Conservation (phyloP, 352 stramenopile genomes). For the Phytophthora hybrid region DNA sequence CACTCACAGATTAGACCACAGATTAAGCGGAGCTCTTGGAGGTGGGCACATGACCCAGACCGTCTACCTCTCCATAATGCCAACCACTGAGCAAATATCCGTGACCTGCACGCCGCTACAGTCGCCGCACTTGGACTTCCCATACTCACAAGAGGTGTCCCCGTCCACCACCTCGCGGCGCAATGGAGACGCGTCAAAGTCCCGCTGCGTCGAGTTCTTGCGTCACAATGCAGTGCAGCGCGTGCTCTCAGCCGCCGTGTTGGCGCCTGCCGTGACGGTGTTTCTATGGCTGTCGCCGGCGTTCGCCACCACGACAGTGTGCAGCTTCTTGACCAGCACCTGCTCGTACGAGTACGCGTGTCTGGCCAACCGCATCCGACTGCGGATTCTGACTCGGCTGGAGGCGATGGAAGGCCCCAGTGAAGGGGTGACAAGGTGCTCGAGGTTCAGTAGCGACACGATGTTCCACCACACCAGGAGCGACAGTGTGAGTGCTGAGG, state of each 20-base stretch:
- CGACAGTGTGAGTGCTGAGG: conserved; percentile 6
- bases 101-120: background rate
- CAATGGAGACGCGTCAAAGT: background rate
- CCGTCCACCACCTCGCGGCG: conserved; percentile 8
- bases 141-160: conserved; percentile 14
- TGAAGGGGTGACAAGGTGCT: conserved; percentile 29
- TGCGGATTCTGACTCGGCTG: conserved; percentile 49
- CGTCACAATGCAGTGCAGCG: conserved; percentile 64
- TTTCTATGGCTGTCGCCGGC: conserved; percentile 73
- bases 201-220: conserved; percentile 34
- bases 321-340: conserved; percentile 59
- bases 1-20: conserved; percentile 3
- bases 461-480: conserved; percentile 42
- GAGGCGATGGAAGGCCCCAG: conserved; percentile 36
- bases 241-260: conserved; percentile 57
- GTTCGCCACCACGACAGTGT: conserved; percentile 70
- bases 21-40: background rate
- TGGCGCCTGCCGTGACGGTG: conserved; percentile 66
- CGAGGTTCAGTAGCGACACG: conserved; percentile 39
- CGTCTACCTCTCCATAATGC: background rate
- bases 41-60: conserved; percentile 1
- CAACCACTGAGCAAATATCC: background rate
- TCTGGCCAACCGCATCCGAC: conserved; percentile 70
- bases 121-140: conserved; percentile 9
- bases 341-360: conserved; percentile 80